Conservation (phyloP, 352 stramenopile species). For the Globisporangium splendens region DNA sequence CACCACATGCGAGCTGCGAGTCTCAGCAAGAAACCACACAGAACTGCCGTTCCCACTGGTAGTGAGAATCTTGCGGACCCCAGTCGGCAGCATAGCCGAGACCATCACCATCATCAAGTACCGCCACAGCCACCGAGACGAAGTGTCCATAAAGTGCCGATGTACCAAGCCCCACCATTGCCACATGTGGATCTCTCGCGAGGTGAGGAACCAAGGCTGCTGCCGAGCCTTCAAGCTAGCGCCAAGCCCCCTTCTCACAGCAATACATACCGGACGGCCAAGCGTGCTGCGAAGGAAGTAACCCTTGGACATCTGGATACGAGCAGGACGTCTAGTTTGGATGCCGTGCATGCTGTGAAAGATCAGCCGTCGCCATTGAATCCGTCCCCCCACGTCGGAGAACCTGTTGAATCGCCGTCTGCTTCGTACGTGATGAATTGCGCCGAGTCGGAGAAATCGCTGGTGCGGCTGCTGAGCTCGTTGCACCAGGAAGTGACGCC, state of each 20-base stretch:
- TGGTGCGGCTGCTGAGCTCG: slow-evolving; percentile 57
- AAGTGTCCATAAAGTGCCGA: not conserved
- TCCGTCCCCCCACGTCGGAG: not conserved
- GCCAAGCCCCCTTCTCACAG: slow-evolving; percentile 13
- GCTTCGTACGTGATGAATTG: slow-evolving; percentile 60
- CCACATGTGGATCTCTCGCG: not conserved
- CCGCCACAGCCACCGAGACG: not conserved
- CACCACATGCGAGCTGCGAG: slow-evolving; percentile 11
- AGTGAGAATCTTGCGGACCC: slow-evolving; percentile 6
- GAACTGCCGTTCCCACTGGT: not conserved
- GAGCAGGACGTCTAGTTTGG: not conserved
- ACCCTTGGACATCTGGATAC: not conserved
- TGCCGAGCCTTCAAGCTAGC: slow-evolving; percentile 3
- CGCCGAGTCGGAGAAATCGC: slow-evolving; percentile 61
- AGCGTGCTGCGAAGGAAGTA: slow-evolving; percentile 53
- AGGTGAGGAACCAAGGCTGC: not conserved
- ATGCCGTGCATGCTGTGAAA: not conserved
- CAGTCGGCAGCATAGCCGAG: not conserved
- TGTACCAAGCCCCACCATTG: not conserved
- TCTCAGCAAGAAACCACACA: slow-evolving; percentile 6
- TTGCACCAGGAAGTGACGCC: slow-evolving; percentile 42
- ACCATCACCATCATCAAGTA: not conserved
- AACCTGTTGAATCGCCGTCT: slow-evolving; percentile 38
- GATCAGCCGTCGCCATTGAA: slow-evolving; percentile 2
- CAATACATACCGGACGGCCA: slow-evolving; percentile 14